Percentiles rank a stretch among this genome's conserved stretches.
phyloP scores from a whole-genome alignment of 441 rosid species.

The Dalechampia spathulata region DNA sequence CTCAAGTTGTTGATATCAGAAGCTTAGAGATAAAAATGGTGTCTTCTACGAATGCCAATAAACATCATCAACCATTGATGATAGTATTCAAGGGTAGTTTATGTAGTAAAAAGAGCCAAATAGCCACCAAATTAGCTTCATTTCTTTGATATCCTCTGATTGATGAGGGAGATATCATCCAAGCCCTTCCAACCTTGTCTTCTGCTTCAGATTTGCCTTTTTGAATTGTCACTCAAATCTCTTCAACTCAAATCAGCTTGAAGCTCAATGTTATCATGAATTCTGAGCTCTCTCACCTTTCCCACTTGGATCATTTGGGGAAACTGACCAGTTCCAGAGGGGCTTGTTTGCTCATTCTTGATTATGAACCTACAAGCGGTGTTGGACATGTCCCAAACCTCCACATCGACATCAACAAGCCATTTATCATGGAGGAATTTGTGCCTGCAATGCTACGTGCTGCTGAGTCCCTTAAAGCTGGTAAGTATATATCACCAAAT shows the following conservation, averaged over 20 bases:
- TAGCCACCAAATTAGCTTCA: background rate
- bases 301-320: conserved; percentile 1
- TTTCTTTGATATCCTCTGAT: background rate
- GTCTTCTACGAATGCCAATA: background rate
- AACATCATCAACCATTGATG: background rate
- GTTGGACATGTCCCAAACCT: conserved; percentile 7
- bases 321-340: background rate
- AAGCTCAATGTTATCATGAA: conserved; percentile 1
- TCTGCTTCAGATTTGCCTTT: background rate
- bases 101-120: background rate
- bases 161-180: background rate
- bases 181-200: background rate
- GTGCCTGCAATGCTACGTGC: background rate
- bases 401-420: background rate
- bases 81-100: conserved; percentile 4
- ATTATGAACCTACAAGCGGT: background rate
- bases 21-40: background rate
- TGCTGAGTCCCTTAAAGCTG: too few species aligned
- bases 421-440: conserved; percentile 5
- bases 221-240: background rate
- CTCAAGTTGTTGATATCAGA: too few species aligned
- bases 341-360: background rate
- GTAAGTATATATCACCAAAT: too few species aligned
- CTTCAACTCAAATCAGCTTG: conserved; percentile 3
- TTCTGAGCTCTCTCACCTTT: background rate